Evolutionary conservation across 2,329 filamentous ascomycete species (phyloP), one percentile per base, ranked within the genome.

Genomic region (Karstenula rhodostoma): DNA sequence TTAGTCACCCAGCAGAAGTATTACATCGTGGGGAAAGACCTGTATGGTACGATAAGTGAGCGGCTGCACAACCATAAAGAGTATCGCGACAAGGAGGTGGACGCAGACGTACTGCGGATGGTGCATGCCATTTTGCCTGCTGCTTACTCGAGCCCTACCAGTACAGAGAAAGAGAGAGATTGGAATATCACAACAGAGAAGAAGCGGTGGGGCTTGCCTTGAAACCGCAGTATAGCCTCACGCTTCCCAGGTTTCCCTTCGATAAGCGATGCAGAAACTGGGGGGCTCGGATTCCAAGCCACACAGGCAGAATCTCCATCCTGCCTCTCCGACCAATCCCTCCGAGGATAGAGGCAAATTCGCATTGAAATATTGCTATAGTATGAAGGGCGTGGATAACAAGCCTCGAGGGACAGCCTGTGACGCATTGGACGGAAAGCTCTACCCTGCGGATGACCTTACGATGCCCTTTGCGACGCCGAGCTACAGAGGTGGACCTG

Each of bases 1-100:
- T 44, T 58, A 22, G 56, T 58, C 4, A 40, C n/a, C n/a, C 23
- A 44, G n/a, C 29, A 58, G 15, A 51, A 44, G 12, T 52, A 44
- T 32, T 52, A 35, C 17, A 37, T 37, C 15, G 47, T 58, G 17
- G 56, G 56, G n/a, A 29, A 46, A 9, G 48, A 52, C 10, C 23
- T 58, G 27, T 58, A 58, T 27, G 56, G 56, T 1, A 58, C 56
- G 13, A 43, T 58, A 12, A 58, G 56, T n/a, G 56, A 58, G 19
- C 47, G 56, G 15, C 15, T 58, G 19, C 56, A 58, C 46, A 58
- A 58, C 17, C 56, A 52, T 48, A 37, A 43, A 25, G 47, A 58
- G 25, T 37, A 58, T 43, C 47, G 37, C 7, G 37, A 58, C 19
- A 50, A 58, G 19, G 47, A 52, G 42, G 27, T 58, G n/a, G 56